phyloP scores from a whole-genome alignment of 805 yeast genomes.

The Ogataea zsoltii region DNA sequence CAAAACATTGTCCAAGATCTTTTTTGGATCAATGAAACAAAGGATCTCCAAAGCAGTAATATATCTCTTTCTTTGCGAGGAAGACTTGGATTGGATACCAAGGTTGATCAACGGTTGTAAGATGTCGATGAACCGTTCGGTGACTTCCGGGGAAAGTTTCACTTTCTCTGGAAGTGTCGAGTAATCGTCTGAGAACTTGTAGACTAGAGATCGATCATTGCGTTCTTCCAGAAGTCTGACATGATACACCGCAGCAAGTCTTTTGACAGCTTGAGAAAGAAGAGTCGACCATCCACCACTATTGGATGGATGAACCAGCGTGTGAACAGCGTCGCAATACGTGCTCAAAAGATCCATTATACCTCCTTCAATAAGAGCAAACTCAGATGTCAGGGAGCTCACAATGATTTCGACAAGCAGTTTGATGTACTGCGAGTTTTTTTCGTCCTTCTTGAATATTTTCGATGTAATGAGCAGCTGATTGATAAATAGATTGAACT shows the following conservation, averaged over 20 bases:
- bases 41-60: constrained; percentile 61
- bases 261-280: constrained; percentile 64
- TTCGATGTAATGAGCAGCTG: constrained; percentile 40
- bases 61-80: constrained; percentile 55
- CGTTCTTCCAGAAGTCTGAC: constrained; percentile 54
- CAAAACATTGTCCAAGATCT: constrained; percentile 53
- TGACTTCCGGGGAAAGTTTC: constrained; percentile 27
- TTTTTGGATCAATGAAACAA: constrained; percentile 58
- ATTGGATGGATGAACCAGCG: constrained; percentile 91
- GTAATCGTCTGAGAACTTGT: constrained; percentile 23
- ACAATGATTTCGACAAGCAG: constrained; percentile 47
- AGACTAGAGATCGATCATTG: constrained; percentile 33
- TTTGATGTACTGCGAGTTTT: constrained; percentile 27
- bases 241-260: constrained; percentile 60
- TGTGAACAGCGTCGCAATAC: constrained; percentile 67
- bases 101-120: constrained; percentile 57
- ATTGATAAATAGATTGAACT: constrained; percentile 60
- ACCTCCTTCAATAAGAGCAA: constrained; percentile 41
- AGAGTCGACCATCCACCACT: constrained; percentile 83
- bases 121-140: constrained; percentile 31
- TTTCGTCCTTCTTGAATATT: constrained; percentile 24
- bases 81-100: constrained; percentile 79
- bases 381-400: constrained; percentile 58
- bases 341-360: constrained; percentile 53
- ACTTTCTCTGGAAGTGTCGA: constrained; percentile 25